Evolutionary conservation across 169 alveolate genomes (phyloP), one percentile per base, ranked within the genome.

Genomic region (Plasmodium falciparum): DNA sequence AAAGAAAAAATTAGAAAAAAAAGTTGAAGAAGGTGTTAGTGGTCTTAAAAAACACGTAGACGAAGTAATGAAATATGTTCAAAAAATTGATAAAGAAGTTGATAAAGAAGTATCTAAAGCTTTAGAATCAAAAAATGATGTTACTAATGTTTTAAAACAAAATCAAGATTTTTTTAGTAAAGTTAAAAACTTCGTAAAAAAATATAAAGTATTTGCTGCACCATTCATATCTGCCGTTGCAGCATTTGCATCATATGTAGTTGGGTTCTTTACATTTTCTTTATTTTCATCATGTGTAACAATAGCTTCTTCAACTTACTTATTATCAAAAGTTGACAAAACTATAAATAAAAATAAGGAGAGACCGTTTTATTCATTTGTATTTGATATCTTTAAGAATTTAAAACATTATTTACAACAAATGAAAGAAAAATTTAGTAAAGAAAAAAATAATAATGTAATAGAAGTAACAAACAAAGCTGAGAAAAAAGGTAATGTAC

Each of bases 281-380:
- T 24, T 73, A 56, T 39, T 73, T 22, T 73, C 85, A 73, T 73
- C 85, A 13, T 73, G 85, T 50, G 20, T 73, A 73, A 73, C 85
- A 1, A 73, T 73, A 0, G 50, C 56, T 73, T 1, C 22, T n/a
- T 65, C 56, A 52, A 50, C 85, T 1, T 73, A 73, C 56, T 47
- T 73, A n/a, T 56, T 73, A 22, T 52, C 85, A 13, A 73, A 73
- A 24, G 62, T 73, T 52, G 85, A 73, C 17, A 54, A 24, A 39
- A 73, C 7, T 12, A 11, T 73, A 26, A 52, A 73, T 13, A 54
- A 73, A 54, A 61, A 52, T 47, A 73, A 73, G 17, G 26, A 52
- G 1, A 73, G 85, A 73, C 29, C 50, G 54, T 54, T 73, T 43
- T 73, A 73, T 20, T 73, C 85, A 45, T 73, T 73, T 13, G 50